These are phyloP conservation scores for Phytophthora pseudosyringae DNA, from an alignment of 352 stramenopile species.

Conservation along the genomic window DNA sequence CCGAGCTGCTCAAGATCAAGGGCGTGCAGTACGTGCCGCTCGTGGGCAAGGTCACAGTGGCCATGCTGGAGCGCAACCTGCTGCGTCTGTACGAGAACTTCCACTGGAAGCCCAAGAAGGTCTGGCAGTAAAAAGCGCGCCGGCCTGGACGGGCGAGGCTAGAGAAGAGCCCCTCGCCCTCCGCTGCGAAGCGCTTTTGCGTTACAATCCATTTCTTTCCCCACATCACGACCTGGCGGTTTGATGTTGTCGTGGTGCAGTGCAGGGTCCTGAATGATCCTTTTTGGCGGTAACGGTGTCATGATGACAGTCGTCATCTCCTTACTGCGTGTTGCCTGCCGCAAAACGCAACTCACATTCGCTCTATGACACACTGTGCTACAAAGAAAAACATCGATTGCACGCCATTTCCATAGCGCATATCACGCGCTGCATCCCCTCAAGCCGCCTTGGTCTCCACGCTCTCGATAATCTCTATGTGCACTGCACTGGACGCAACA, in stretches of 20 bases:
- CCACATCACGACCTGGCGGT: neutral
- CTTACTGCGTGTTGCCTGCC: conserved; percentile 5
- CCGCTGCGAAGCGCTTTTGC: conserved; percentile 9
- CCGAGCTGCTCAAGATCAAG: conserved; percentile 88
- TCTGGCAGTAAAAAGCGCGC: conserved; percentile 67
- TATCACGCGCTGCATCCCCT: neutral
- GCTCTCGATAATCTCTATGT: conserved; percentile 17
- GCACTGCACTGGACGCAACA: conserved; percentile 12
- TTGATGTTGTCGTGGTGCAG: conserved; percentile 8
- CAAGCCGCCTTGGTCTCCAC: neutral
- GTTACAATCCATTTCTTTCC: conserved; percentile 32
- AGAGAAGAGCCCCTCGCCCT: conserved; percentile 26
- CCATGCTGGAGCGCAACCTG: conserved; percentile 96
- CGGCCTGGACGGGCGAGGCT: conserved; percentile 3
- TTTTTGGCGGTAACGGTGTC: conserved; percentile 6
- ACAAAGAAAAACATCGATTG: conserved; percentile 1
- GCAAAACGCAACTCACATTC: conserved; percentile 6
- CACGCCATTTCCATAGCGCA: neutral
- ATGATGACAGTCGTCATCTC: too few species aligned
- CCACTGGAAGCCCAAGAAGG: conserved; percentile 90
- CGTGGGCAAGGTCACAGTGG: conserved; percentile 97
- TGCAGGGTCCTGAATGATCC: conserved; percentile 9
- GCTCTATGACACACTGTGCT: neutral
- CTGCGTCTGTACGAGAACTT: conserved; percentile 97
- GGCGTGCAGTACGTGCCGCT: conserved; percentile 95